Base-by-base conservation (phyloP, 164 flowering plant species). In the Malania oleifera region DNA sequence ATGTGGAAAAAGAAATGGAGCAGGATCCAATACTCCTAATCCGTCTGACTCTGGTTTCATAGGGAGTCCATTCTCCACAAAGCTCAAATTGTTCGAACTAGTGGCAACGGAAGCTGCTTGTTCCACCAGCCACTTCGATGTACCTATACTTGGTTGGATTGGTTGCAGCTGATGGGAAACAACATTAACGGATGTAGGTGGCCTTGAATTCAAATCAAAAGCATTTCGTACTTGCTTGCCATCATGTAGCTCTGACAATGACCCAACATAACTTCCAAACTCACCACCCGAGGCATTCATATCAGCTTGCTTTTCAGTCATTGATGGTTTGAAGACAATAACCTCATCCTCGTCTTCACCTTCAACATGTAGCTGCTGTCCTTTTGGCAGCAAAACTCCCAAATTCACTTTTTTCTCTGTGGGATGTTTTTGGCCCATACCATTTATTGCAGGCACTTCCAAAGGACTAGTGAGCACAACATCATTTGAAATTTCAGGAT, bases 301-400 rank as follows among this genome's bases (percentile, higher is more conserved):
- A 54, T 75, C 80, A 25, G 48, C 35, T 38, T 66, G 75, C 75
- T 79, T 91, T 65, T 88, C 96, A 61, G 64, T 59, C 41, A 73
- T 64, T 38, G 74, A 48, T 29, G 99, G 97, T 72, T 80, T 83
- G 58, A 95, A 95, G 54, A 95, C 90, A 71, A 95, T 91, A 38
- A 69, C 96, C 75, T 91, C 97, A 61, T 90, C 97, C 50, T 91
- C 99, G 35, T 91, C 96, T 53, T 90, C 96, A 27, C 58, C 86
- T 22, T 83, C 95, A 50, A 60, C 15, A 60, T 48, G 51, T 28
- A 66, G 15, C 19, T 65, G 15, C 19, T 65, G 72, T 12, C 37
- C 67, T 25, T 62, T 82, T 29, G 74, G 62, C 45, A 61, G 66
- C 52, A 60, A 24, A 38, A 47, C 61, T 43, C 54, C 73, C 20